Conservation (phyloP, 2,329 filamentous ascomycete species). For the Fusarium euwallaceae region DNA sequence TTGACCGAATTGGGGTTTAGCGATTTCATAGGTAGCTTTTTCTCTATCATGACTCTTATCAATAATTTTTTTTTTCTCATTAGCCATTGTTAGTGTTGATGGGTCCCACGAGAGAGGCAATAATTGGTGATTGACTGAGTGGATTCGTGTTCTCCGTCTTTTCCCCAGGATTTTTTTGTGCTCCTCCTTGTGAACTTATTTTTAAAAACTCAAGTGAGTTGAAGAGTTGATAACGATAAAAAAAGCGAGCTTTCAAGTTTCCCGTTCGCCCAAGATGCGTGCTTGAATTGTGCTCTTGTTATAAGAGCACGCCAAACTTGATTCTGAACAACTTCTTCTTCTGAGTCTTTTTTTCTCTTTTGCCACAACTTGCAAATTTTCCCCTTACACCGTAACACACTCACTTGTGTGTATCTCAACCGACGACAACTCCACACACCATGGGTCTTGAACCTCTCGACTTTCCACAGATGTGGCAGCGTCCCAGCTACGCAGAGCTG, state of each 20-base stretch:
- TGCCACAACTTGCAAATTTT: constrained; percentile 18
- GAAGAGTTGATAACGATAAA: background rate
- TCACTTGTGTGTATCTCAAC: too few species aligned
- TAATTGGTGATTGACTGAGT: constrained; percentile 15
- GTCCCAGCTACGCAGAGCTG: constrained; percentile 75
- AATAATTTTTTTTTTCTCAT: background rate
- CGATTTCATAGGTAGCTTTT: constrained; percentile 15
- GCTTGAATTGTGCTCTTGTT: constrained; percentile 31
- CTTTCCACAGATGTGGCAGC: constrained; percentile 86
- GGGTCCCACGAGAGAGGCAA: constrained; percentile 13
- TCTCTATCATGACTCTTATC: constrained; percentile 5
- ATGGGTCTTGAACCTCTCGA: constrained; percentile 62
- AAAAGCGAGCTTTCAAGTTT: background rate
- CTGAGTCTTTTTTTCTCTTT: too few species aligned
- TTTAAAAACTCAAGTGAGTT: constrained; percentile 13
- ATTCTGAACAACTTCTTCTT: constrained; percentile 5
- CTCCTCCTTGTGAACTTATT: constrained; percentile 8
- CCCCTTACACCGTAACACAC: background rate
- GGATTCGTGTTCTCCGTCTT: constrained; percentile 14
- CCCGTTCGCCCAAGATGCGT: constrained; percentile 28
- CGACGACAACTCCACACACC: constrained; percentile 1
- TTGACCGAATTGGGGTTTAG: constrained; percentile 33
- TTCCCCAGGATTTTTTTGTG: constrained; percentile 22
- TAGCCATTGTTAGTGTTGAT: constrained; percentile 19
- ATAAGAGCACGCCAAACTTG: constrained; percentile 8